Percentiles rank a stretch among this genome's conserved stretches.
Evolutionary conservation across 2,329 filamentous ascomycete genomes (phyloP).

Genomic region (Tricladium varicosporioides): DNA sequence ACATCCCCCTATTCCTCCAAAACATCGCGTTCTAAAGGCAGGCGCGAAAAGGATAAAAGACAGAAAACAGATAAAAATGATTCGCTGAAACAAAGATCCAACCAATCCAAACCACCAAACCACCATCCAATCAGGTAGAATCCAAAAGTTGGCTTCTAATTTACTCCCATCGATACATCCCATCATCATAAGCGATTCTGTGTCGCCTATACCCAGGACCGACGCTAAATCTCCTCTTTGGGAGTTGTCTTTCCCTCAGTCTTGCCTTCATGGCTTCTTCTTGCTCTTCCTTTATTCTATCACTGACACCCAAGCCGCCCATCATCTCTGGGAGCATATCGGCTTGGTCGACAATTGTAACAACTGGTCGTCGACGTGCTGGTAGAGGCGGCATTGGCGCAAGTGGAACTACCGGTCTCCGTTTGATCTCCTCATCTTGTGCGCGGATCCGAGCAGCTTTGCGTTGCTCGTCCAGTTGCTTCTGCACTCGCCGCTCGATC

Average conservation of each 20-base stretch:
- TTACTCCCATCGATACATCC: slow-evolving; percentile 32
- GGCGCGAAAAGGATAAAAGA: too few species aligned
- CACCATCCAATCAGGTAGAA: not conserved
- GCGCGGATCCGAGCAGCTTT: slow-evolving; percentile 21
- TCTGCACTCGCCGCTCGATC: slow-evolving; percentile 1
- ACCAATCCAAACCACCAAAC: not conserved
- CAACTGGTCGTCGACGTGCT: slow-evolving; percentile 18
- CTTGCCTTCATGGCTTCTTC: slow-evolving; percentile 25
- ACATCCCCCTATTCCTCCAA: too few species aligned
- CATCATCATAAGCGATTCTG: slow-evolving; percentile 31
- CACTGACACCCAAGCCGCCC: slow-evolving; percentile 13
- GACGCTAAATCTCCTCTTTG: slow-evolving; percentile 22
- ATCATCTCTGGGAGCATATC: slow-evolving; percentile 18
- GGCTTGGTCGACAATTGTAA: slow-evolving; percentile 28
- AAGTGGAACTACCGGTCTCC: slow-evolving; percentile 27
- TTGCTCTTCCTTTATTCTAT: slow-evolving; percentile 15
- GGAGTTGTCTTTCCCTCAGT: slow-evolving; percentile 26
- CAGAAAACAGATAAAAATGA: too few species aligned
- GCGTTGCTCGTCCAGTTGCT: slow-evolving; percentile 15
- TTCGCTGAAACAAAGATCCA: not conserved
- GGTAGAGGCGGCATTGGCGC: slow-evolving; percentile 14
- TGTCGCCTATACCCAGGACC: slow-evolving; percentile 25
- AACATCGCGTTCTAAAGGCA: too few species aligned
- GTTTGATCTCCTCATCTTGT: slow-evolving; percentile 32
- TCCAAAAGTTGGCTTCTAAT: slow-evolving; percentile 28